phyloP scores from a whole-genome alignment of 2,329 filamentous ascomycete genomes.

The Claviceps cyperi region DNA sequence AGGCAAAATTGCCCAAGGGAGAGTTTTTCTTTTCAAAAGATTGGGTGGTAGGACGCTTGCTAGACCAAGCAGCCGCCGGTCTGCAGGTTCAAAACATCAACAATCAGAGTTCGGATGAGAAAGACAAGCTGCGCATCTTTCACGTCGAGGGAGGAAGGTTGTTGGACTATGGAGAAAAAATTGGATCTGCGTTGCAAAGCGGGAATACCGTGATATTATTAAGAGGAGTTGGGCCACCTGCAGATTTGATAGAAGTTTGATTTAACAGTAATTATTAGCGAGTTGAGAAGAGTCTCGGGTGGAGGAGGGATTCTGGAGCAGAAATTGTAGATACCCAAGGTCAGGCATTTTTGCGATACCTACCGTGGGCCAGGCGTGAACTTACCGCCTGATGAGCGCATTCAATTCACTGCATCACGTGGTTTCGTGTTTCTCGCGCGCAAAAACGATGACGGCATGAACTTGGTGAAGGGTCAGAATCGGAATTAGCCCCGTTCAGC shows the following conservation, averaged over 20 bases:
- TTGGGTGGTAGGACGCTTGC: slow-evolving; percentile 75
- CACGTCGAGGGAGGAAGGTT: slow-evolving; percentile 83
- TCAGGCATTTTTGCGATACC: not conserved
- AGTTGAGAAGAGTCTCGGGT: not conserved
- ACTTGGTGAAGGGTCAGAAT: not conserved
- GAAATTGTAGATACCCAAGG: not conserved
- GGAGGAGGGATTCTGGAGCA: not conserved
- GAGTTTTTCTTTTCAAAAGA: slow-evolving; percentile 70
- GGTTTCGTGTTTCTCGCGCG: slow-evolving; percentile 14
- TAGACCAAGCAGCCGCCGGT: slow-evolving; percentile 64
- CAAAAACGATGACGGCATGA: slow-evolving; percentile 14
- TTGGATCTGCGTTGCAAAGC: slow-evolving; percentile 56
- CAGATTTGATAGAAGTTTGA: slow-evolving; percentile 48
- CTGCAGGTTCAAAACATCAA: slow-evolving; percentile 75
- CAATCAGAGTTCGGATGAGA: slow-evolving; percentile 60
- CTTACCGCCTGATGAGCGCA: too few species aligned
- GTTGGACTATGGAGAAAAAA: slow-evolving; percentile 76
- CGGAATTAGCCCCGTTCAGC: not conserved
- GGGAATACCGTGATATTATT: slow-evolving; percentile 86
- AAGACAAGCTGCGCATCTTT: slow-evolving; percentile 72
- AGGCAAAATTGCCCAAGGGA: slow-evolving; percentile 67
- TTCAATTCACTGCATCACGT: slow-evolving; percentile 11
- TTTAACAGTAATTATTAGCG: not conserved
- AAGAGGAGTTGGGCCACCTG: slow-evolving; percentile 68
- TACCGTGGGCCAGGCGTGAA: not conserved